Base-by-base conservation (phyloP, 2,329 filamentous ascomycete genomes). In the Leptographium radiaticola region DNA sequence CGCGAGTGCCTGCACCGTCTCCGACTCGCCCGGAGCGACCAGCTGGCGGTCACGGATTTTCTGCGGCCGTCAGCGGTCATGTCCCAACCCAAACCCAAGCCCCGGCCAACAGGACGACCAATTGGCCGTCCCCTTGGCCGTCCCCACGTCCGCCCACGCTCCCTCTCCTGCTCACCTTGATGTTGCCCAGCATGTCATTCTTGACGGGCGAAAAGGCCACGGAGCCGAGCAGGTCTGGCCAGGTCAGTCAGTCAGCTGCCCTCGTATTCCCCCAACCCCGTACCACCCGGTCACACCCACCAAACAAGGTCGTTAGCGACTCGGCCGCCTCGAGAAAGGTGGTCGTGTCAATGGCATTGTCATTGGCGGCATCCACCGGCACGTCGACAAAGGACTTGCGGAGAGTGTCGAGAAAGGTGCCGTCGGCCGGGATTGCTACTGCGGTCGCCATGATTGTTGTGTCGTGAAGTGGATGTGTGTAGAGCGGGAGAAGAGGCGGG, bases 311-410 rank as follows among this genome's bases (percentile, higher is more conserved):
- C 52, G 86, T 86, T 68, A 97, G 72, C 54, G 87, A 83, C 77
- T 96, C 89, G 52, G 89, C 80, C 55, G 93, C 93, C 60, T 95
- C 87, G 59, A 97, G 84, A 71, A 97, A 98, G 68, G 94, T 82
- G 55, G 79, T 80, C 48, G 93, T 97, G 53, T 81, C 72, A 64
- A 97, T 83, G 57, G 83, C 86, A 73, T 89, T 85, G 70, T 82
- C 83, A 61, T 87, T 84, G 61, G 77, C 76, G 58, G 77, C 75
- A 63, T 89, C 80, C 62, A 95, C 70, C 15, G 87, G 83, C 53
- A 97, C 91, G 62, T 91, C 81, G 59, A 78, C 76, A 73, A 95
- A 98, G 63, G 86, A 91, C 67, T 78, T 79, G 75, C 87, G 86
- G 70, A 94, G 77, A 62, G 83, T 87, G 67, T 94, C 83, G 71